Evolutionary conservation across 192 early-diverging fungal species (phyloP), one percentile per base, ranked within the genome.

Genomic region (Coemansia biformis): DNA sequence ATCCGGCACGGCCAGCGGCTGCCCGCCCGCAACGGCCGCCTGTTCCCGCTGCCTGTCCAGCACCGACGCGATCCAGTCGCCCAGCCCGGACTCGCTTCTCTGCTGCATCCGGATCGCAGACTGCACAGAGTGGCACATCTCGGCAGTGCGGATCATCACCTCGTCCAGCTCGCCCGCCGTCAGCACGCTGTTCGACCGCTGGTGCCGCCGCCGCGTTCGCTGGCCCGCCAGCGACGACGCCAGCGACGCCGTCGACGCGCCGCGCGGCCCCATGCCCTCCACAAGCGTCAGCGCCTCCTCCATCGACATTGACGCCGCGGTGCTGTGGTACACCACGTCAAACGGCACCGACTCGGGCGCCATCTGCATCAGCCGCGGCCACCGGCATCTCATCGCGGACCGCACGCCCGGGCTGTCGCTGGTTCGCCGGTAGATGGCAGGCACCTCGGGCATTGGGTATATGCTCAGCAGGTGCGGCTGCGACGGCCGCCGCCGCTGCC

Each of bases 111-210:
- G 55, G 17, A 66, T 74, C 0, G 70, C 70, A 1, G 51, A 51
- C 48, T 74, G 70, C 5, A 74, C 45, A n/a, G 70, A 66, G 35
- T 74, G 63, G 24, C 70, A 74, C 46, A 57, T 50, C 40, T 74
- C 70, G 5, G 53, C 70, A 2, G 70, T 66, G 33, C 51, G 62
- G 15, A 66, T 60, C 70, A 74, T 74, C 13, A 74, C 62, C 11
- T 74, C 63, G 46, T 74, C 70, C 15, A 74, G 46, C 47, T 74
- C 70, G 43, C n/a, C 42, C 1, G 26, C 49, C 8, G 59, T 54
- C 33, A 74, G 34, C 10, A 59, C 70, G 38, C 70, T 66, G 0
- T 54, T 39, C 26, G 70, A 58, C 0, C 63, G 58, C 54, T 58
- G 61, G 26, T 74, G 70, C 46, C 55, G 46, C 1, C 62, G 48